These are phyloP conservation scores for Phytomonas sp. DNA, from an alignment of 208 protist species.

Conservation along the genomic window DNA sequence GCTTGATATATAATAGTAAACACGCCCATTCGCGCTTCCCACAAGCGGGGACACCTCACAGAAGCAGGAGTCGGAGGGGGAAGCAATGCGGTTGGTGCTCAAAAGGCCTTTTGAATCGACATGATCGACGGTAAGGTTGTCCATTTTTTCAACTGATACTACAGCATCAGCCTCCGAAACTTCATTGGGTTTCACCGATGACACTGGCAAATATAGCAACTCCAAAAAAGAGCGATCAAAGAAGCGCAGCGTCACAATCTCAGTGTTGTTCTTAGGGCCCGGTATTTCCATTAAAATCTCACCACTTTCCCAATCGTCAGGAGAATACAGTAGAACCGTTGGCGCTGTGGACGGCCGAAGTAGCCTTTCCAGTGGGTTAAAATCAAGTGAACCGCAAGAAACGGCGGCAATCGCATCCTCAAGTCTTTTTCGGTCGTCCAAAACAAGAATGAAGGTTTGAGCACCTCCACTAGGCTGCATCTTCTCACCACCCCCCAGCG, in stretches of 20 bases:
- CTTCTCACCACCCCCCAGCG: not conserved
- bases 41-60: not conserved
- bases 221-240: not conserved
- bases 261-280: not conserved
- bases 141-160: not conserved
- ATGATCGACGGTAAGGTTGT: not conserved
- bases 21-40: not conserved
- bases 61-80: not conserved
- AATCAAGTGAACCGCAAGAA: not conserved
- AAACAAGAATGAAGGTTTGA: not conserved
- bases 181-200: not conserved
- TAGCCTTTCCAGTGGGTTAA: not conserved
- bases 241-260: not conserved
- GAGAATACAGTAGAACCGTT: not conserved
- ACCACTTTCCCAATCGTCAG: slow-evolving; percentile 4
- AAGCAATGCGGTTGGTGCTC: not conserved
- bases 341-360: not conserved
- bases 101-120: not conserved
- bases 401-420: not conserved
- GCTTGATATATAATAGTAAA: not conserved
- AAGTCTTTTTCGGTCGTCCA: not conserved
- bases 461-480: not conserved
- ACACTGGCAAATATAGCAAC: not conserved
- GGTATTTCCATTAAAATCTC: not conserved
- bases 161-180: not conserved